phyloP scores from a whole-genome alignment of 164 flowering plant genomes.

The Nelumbo lutea region DNA sequence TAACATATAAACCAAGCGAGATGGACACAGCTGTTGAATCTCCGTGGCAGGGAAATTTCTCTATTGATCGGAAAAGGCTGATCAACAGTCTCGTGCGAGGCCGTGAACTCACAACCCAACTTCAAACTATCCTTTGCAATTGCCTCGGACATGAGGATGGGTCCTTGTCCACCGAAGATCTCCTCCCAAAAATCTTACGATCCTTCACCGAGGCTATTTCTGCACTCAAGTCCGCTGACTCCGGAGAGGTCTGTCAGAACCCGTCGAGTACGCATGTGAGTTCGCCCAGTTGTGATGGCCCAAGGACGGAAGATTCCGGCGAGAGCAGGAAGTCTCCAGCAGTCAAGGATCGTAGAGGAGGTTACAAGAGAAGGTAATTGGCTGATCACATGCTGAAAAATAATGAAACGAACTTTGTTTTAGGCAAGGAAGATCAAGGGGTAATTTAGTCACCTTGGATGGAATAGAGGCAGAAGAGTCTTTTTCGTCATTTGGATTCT shows the following conservation, averaged over 20 bases:
- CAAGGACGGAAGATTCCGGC: constrained; percentile 18
- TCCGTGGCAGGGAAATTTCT: constrained; percentile 9
- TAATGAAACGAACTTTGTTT: too few species aligned
- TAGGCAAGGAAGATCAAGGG: not conserved
- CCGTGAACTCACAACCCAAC: constrained; percentile 22
- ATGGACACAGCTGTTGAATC: not conserved
- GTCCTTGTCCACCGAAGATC: constrained; percentile 14
- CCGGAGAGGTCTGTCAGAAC: constrained; percentile 21
- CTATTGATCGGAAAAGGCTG: constrained; percentile 5
- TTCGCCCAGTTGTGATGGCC: constrained; percentile 15
- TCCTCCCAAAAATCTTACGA: constrained; percentile 17
- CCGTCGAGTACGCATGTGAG: constrained; percentile 4
- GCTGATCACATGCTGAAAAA: too few species aligned
- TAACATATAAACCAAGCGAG: too few species aligned
- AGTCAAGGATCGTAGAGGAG: not conserved
- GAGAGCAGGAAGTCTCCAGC: not conserved
- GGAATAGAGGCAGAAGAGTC: too few species aligned
- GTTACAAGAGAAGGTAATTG: constrained; percentile 19
- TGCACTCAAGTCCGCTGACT: constrained; percentile 10
- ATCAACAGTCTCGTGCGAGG: constrained; percentile 31
- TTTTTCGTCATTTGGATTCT: too few species aligned
- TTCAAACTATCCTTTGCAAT: constrained; percentile 16
- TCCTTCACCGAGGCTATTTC: constrained; percentile 26
- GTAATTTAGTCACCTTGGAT: constrained; percentile 1
- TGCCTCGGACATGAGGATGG: not conserved